phyloP scores from a whole-genome alignment of 441 rosid genomes.

The Biscutella laevigata region DNA sequence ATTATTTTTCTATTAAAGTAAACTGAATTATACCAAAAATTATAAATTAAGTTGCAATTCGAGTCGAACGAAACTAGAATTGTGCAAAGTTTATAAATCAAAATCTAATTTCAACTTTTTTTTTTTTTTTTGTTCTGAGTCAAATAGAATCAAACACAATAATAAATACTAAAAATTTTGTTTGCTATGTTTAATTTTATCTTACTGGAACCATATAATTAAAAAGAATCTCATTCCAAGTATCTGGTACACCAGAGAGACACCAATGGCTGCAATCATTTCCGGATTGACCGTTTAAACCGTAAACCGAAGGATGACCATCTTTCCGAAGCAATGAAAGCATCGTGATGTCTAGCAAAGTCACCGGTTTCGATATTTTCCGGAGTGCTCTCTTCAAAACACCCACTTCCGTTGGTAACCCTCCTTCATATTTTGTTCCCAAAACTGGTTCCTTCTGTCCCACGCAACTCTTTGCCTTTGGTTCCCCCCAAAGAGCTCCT shows the following conservation, averaged over 20 bases:
- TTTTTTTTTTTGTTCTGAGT: slow-evolving; percentile 14
- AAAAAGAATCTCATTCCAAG: slow-evolving; percentile 85
- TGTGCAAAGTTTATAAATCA: no score
- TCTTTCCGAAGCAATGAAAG: slow-evolving; percentile 73
- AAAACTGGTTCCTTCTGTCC: slow-evolving; percentile 52
- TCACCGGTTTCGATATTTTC: slow-evolving; percentile 47
- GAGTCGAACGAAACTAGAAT: no score
- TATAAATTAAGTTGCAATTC: no score
- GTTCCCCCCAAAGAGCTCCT: slow-evolving; percentile 62
- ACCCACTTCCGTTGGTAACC: slow-evolving; percentile 52
- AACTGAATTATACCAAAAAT: no score
- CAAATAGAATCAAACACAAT: slow-evolving; percentile 4
- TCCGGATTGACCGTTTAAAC: slow-evolving; percentile 36
- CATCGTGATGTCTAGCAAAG: slow-evolving; percentile 55
- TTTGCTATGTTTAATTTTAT: neutral
- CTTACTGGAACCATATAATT: slow-evolving; percentile 28
- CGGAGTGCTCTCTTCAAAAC: slow-evolving; percentile 49
- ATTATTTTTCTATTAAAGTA: no score
- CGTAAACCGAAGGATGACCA: slow-evolving; percentile 77
- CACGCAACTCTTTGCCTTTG: slow-evolving; percentile 50
- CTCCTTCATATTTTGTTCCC: slow-evolving; percentile 64
- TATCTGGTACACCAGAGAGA: slow-evolving; percentile 83
- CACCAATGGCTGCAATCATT: slow-evolving; percentile 96
- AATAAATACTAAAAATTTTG: slow-evolving; percentile 10
- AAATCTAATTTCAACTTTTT: no score